phyloP scores from a whole-genome alignment of 2,329 filamentous ascomycete species.

The Daldinia eschscholtzii region DNA sequence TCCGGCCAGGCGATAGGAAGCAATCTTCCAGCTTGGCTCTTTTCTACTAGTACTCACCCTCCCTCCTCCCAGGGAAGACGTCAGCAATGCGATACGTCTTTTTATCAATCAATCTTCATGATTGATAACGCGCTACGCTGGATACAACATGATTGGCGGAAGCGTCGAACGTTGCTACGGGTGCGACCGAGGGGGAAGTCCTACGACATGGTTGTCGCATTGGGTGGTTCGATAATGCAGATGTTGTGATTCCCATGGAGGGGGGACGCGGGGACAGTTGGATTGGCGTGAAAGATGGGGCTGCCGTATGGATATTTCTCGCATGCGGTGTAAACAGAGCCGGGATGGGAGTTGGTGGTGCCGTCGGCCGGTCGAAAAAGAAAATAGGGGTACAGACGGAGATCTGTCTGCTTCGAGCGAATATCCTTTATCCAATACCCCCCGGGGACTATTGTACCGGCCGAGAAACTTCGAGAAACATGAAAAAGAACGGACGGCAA shows the following conservation, averaged over 20 bases:
- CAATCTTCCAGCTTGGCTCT: constrained; percentile 4
- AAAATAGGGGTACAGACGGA: constrained; percentile 17
- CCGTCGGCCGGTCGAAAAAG: constrained; percentile 17
- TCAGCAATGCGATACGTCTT: constrained; percentile 7
- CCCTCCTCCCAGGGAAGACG: neutral
- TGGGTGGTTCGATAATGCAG: constrained; percentile 26
- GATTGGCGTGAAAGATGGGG: constrained; percentile 7
- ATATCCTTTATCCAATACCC: neutral
- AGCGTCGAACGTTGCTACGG: constrained; percentile 11
- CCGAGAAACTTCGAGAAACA: neutral
- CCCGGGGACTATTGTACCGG: constrained; percentile 2
- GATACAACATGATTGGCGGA: constrained; percentile 1
- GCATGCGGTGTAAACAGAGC: constrained; percentile 28
- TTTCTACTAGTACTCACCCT: neutral
- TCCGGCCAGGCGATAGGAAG: constrained; percentile 16
- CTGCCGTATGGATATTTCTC: constrained; percentile 20
- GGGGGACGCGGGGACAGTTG: constrained; percentile 12
- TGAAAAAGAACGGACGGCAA: neutral
- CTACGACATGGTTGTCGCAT: constrained; percentile 17
- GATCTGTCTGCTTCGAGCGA: constrained; percentile 15
- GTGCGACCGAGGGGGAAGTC: constrained; percentile 10
- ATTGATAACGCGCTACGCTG: constrained; percentile 5
- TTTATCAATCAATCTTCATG: constrained; percentile 2
- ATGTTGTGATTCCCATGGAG: constrained; percentile 30
- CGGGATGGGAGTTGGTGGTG: constrained; percentile 2